A percentile compares a stretch with the other conserved stretches of the same genome.
Conservation (phyloP, 306 rosid species). For the Gastrolobium bilobum region DNA sequence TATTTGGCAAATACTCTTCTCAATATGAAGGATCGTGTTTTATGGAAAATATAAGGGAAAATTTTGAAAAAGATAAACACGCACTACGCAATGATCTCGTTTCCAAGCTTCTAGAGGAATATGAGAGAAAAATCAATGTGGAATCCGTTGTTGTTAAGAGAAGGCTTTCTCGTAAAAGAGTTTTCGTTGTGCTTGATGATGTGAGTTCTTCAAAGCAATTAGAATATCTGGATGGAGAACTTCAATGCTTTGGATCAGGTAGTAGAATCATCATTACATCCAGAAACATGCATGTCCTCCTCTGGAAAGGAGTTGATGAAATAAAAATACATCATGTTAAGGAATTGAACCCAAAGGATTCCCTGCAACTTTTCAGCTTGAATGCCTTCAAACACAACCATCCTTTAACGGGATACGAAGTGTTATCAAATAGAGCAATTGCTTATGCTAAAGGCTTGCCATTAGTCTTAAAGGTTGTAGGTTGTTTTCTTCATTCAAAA, state of each 20-base stretch:
- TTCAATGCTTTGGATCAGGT: neutral
- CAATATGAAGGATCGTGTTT: constrained; percentile 4
- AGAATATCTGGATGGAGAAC: neutral
- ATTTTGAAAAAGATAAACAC: neutral
- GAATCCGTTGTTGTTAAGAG: neutral
- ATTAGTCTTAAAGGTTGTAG: constrained; percentile 32
- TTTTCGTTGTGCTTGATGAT: constrained; percentile 37
- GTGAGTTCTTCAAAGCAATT: constrained; percentile 2
- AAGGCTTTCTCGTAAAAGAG: neutral
- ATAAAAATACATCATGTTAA: neutral
- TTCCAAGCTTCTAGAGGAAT: neutral
- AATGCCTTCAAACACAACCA: constrained; percentile 8
- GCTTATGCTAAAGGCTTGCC: constrained; percentile 38
- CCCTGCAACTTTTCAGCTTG: neutral
- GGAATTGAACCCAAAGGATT: neutral
- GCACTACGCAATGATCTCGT: constrained; percentile 9
- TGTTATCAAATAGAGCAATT: neutral
- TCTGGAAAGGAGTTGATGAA: neutral
- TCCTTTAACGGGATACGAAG: neutral
- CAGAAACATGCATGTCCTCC: constrained; percentile 18
- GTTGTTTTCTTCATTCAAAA: constrained; percentile 18
- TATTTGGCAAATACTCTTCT: neutral
- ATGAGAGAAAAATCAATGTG: neutral
- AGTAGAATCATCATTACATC: constrained; percentile 29
- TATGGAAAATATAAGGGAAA: constrained; percentile 28